Percentiles rank a stretch among this genome's conserved stretches.
Conservation (phyloP, 2,329 filamentous ascomycete genomes). For the Microsporum canis region DNA sequence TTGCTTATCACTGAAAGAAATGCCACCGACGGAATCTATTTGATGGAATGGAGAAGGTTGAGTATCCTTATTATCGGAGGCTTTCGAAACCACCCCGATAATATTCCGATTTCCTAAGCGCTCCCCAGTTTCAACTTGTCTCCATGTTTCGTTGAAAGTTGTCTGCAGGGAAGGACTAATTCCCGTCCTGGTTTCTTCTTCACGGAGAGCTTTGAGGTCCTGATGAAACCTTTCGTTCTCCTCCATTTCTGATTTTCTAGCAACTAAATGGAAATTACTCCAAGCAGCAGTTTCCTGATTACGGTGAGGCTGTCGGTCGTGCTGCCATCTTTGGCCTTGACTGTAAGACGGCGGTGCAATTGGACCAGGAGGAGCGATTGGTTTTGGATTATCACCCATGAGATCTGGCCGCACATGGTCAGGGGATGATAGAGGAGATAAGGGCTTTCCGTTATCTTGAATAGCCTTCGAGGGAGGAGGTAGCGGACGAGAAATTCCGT, state of each 20-base stretch:
- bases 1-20: slow-evolving; percentile 27
- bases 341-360: slow-evolving; percentile 36
- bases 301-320: slow-evolving; percentile 22
- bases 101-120: slow-evolving; percentile 31
- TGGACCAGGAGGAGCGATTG: slow-evolving; percentile 34
- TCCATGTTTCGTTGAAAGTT: slow-evolving; percentile 37
- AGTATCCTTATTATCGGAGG: slow-evolving; percentile 16
- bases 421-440: slow-evolving; percentile 29
- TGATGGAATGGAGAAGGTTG: slow-evolving; percentile 24
- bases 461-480: slow-evolving; percentile 21
- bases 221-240: slow-evolving; percentile 31
- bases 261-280: slow-evolving; percentile 35
- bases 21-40: slow-evolving; percentile 28
- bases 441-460: slow-evolving; percentile 24
- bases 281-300: slow-evolving; percentile 28
- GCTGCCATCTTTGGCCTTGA: slow-evolving; percentile 19
- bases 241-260: slow-evolving; percentile 31
- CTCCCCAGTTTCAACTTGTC: slow-evolving; percentile 34
- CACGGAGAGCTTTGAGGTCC: slow-evolving; percentile 30
- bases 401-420: slow-evolving; percentile 27
- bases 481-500: slow-evolving; percentile 21
- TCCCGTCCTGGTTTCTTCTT: slow-evolving; percentile 27
- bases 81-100: slow-evolving; percentile 27
- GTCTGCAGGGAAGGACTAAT: slow-evolving; percentile 25
- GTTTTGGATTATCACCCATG: slow-evolving; percentile 29